Evolutionary conservation across 2,329 filamentous ascomycete genomes (phyloP), one percentile per base, ranked within the genome.

Genomic region (Metarhizium humberi): DNA sequence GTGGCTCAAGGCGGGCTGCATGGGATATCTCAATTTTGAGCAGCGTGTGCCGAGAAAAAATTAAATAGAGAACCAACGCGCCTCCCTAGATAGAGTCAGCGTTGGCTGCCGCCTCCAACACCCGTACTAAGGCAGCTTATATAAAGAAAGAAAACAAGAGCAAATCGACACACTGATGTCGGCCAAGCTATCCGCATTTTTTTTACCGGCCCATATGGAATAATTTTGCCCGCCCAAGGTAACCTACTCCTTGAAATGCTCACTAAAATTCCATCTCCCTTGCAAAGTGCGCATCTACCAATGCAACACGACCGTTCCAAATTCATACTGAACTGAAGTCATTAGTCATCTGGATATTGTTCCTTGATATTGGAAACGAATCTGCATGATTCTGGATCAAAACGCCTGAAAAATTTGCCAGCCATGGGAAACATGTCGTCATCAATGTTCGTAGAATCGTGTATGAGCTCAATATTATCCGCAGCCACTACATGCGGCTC

Each of bases 321-420:
- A 10, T 20, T 32, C 4, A 6, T n/a, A 32, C 10, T 25, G 14
- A 40, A 16, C 32, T 34, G 29, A 50, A 25, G 43, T 51, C 20
- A 47, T 66, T 60, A 96, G 70, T 95, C 90, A 66, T 96, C 87
- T 0, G 92, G 92, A 69, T 91, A 96, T 64, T 92, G 84, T 62
- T 95, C 89, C 62, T 73, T 71, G 36, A 81, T 66, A 69, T 96
- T 97, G 62, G 90, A 95, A 36, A 96, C 78, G 72, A 97, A 99
- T 4, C 72, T 76, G 61, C 82, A 82, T 0, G 71, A 76, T 38
- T 73, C 74, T 4, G 69, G 65, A 69, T 96, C 89, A 77, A 91
- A 97, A 46, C 90, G 78, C 70, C 90, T 95, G 70, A 99, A 97
- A 69, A 89, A 90, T 63, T 86, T 87, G 0, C 94, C 94, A 3